Evolutionary conservation across 208 protist genomes (phyloP).

Genomic region (Angomonas deanei): DNA sequence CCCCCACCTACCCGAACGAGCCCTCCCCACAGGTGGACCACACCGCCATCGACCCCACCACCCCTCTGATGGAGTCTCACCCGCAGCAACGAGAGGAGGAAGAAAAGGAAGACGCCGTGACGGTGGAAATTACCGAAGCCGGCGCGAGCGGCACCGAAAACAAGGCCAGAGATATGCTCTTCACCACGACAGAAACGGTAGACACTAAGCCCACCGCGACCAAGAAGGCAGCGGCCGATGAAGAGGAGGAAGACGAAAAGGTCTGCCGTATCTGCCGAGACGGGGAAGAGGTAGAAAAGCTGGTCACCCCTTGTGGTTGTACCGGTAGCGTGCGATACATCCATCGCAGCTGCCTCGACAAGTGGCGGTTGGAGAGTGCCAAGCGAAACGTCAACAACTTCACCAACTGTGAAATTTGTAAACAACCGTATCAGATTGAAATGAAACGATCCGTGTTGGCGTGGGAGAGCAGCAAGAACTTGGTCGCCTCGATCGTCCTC

Average conservation of each 20-base stretch:
- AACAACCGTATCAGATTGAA: conserved; percentile 44
- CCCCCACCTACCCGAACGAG: not conserved
- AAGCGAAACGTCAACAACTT: conserved; percentile 61
- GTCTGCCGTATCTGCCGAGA: conserved; percentile 80
- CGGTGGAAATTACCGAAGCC: not conserved
- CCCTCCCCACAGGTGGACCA: not conserved
- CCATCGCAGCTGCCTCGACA: conserved; percentile 69
- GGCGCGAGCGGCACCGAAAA: not conserved
- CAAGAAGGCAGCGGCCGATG: conserved; percentile 11
- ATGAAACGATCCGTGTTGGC: conserved; percentile 42
- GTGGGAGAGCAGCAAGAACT: conserved; percentile 35
- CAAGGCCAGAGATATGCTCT: not conserved
- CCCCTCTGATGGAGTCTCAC: not conserved
- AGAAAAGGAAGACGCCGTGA: not conserved
- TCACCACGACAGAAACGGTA: conserved; percentile 1
- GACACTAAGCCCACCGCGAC: not conserved
- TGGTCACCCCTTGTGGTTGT: conserved; percentile 72
- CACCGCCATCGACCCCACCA: not conserved
- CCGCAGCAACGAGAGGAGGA: not conserved
- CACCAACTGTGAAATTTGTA: conserved; percentile 79
- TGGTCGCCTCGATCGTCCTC: conserved; percentile 27
- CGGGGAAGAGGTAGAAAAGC: conserved; percentile 34
- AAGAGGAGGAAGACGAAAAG: conserved; percentile 48
- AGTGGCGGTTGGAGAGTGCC: conserved; percentile 69
- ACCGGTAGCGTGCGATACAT: conserved; percentile 74